A percentile compares a stretch with the other conserved stretches of the same genome.
These are phyloP conservation scores for Huiozyma sinensis DNA, from an alignment of 805 yeast species.

Conservation along the genomic window DNA sequence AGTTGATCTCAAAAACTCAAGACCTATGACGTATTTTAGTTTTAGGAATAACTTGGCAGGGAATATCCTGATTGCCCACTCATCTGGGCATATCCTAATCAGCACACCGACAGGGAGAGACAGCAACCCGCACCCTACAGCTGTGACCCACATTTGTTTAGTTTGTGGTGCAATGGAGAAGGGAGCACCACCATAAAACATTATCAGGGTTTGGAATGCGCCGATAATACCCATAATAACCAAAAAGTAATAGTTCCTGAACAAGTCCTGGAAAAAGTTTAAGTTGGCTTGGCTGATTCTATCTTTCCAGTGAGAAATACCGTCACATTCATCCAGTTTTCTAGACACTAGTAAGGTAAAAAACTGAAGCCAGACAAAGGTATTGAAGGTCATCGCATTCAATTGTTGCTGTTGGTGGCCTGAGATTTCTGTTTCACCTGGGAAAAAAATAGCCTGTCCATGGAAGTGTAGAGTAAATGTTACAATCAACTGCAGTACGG, in stretches of 20 bases:
- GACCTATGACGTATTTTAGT: constrained; percentile 13
- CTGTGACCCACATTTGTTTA: constrained; percentile 82
- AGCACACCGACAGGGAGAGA: constrained; percentile 73
- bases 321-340: constrained; percentile 81
- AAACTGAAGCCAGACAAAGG: constrained; percentile 97
- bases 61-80: constrained; percentile 53
- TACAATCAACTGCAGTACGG: constrained; percentile 62
- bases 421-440: constrained; percentile 17
- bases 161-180: constrained; percentile 75
- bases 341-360: constrained; percentile 88
- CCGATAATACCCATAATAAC: constrained; percentile 64
- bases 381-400: constrained; percentile 80
- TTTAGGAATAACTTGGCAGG: constrained; percentile 36
- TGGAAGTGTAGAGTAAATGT: constrained; percentile 78
- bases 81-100: constrained; percentile 75
- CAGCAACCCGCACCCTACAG: constrained; percentile 67
- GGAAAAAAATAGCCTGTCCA: constrained; percentile 51
- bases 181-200: constrained; percentile 97
- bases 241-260: constrained; percentile 74
- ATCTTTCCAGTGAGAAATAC: constrained; percentile 42
- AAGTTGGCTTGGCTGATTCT: constrained; percentile 55
- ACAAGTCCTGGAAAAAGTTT: constrained; percentile 74
- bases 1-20: constrained; percentile 17
- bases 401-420: constrained; percentile 47
- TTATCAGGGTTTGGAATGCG: constrained; percentile 76